Evolutionary conservation across 345 rosid species (phyloP), one percentile per base, ranked within the genome.

Genomic region (Bretschneidera sinensis): DNA sequence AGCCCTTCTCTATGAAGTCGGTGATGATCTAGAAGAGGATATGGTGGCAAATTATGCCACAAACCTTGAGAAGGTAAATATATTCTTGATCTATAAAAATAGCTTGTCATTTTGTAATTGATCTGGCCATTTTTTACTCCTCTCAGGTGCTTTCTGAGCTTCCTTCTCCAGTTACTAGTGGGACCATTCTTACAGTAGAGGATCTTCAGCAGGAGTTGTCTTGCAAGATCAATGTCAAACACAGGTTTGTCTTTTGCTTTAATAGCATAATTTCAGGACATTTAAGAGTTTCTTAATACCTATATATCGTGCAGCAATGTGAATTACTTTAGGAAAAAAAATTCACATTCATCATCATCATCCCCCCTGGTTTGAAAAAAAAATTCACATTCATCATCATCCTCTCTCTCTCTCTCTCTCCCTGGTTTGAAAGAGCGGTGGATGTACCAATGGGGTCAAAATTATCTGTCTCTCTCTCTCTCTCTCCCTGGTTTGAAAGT

Each of bases 131-230:
- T 57, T 33, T 62, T 55, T 60, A n/a, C n/a, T 60, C 48, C 54
- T 51, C 34, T 61, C 82, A 95, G 99, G 81, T 55, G 63, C 69
- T 94, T n/a, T 78, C 79, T 24, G 88, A 86, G 62, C 95, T 91
- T 69, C 97, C 97, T 61, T 74, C 89, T 63, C 84, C 96, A 47
- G 76, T 89, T 56, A 74, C 83, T 48, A 78, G 81, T 51, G 96
- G 97, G 77, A 78, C 88, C 43, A 73, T 72, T 55, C 82, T 95
- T 55, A 74, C 78, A 0, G 87, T 91, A 2, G 96, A 88, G 80
- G 99, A 95, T 86, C 86, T 95, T 56, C 91, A 75, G 57, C 99
- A 95, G 63, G 97, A 91, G 79, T 78, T 91, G 61, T 74, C 84
- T 56, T 91, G 99, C 89, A 79, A 66, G 59, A 85, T 95, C 56